Percentiles rank a stretch among this genome's conserved stretches.
Evolutionary conservation across 2,329 filamentous ascomycete genomes (phyloP).

Genomic region (Fusarium sulawesiense): DNA sequence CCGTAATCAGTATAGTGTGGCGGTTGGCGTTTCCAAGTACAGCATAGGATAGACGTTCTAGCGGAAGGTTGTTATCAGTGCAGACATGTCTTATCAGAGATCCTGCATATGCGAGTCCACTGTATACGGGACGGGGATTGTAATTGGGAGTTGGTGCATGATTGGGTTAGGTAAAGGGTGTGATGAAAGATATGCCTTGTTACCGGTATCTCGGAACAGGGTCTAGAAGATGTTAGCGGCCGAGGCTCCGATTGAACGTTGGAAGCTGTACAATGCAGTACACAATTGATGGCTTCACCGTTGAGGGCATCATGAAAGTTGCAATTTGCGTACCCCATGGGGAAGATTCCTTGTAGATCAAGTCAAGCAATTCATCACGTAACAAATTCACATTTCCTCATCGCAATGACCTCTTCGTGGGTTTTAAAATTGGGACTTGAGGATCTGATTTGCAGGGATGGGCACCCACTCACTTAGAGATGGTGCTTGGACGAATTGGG

Average conservation of each 20-base stretch:
- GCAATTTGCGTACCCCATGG: conserved; percentile 35
- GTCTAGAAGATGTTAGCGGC: neutral
- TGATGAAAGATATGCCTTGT: neutral
- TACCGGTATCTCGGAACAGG: neutral
- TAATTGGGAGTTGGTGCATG: neutral
- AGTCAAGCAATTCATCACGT: conserved; percentile 22
- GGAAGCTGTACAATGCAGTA: neutral
- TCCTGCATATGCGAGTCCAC: neutral
- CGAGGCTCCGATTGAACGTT: neutral
- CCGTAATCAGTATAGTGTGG: conserved; percentile 31
- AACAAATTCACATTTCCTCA: conserved; percentile 1
- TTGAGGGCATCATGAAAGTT: neutral
- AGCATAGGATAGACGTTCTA: conserved; percentile 4
- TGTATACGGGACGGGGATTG: neutral
- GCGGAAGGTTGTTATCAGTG: conserved; percentile 14
- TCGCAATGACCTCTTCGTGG: conserved; percentile 6
- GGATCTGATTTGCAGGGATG: conserved; percentile 2
- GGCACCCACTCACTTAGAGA: conserved; percentile 4
- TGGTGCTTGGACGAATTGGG: conserved; percentile 22
- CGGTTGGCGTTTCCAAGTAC: conserved; percentile 4
- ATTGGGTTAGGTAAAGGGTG: neutral
- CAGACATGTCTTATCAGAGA: neutral
- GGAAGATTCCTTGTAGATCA: conserved; percentile 30
- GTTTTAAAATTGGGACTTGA: conserved; percentile 20
- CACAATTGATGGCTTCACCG: neutral